Conservation (phyloP, 1,139 yeast genomes). For the Taphrina communis region DNA sequence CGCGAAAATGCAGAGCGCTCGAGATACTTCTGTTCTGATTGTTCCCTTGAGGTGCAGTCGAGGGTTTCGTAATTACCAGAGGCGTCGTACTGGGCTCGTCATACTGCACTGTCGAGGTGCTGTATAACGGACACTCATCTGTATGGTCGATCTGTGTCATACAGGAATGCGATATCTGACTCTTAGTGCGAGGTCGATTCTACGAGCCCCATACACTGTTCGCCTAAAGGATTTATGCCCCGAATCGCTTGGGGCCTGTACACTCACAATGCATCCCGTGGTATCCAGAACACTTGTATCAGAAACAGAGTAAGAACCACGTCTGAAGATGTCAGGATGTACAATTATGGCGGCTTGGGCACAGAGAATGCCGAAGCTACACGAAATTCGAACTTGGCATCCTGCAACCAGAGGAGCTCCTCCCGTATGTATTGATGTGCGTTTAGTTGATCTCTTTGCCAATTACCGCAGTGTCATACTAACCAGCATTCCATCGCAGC, state of each 20-base stretch:
- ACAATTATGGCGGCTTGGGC: too few species aligned
- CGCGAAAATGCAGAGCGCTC: conserved; percentile 21
- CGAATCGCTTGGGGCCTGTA: background rate
- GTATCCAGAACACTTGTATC: too few species aligned
- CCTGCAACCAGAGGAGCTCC: conserved; percentile 6
- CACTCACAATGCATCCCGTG: too few species aligned
- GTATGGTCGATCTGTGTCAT: conserved; percentile 4
- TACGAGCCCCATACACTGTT: too few species aligned
- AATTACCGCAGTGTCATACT: too few species aligned
- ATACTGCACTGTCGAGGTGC: conserved; percentile 10
- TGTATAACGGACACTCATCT: background rate
- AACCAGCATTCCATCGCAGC: too few species aligned
- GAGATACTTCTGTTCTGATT: background rate
- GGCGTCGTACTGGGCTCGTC: background rate
- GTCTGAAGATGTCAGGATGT: too few species aligned
- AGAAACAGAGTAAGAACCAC: too few species aligned
- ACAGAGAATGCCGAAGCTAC: background rate
- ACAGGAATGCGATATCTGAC: background rate
- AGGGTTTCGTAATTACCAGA: background rate
- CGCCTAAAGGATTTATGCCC: background rate
- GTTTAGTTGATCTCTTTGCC: background rate
- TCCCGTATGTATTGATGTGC: conserved; percentile 9
- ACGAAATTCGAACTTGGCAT: conserved; percentile 2
- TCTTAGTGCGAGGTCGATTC: too few species aligned
- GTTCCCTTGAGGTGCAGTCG: background rate